Percentiles rank a stretch among this genome's conserved stretches.
Evolutionary conservation across 257 asterid genomes (phyloP).

Genomic region (Fraxinus americana): DNA sequence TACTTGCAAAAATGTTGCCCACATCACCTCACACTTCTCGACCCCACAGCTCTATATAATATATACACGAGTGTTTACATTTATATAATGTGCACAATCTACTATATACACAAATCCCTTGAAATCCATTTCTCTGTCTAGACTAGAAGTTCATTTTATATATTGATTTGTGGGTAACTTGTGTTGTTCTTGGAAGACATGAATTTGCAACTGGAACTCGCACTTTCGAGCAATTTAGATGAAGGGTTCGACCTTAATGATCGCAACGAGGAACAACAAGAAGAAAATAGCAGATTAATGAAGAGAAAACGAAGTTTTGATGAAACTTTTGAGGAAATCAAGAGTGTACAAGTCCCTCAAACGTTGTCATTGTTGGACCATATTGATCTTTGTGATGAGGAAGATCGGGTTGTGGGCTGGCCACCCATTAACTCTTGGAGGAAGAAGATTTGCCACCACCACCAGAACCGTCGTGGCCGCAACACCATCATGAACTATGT

Average conservation of each 20-base stretch:
- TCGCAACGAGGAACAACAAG: slow-evolving; percentile 3
- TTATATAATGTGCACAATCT: not conserved
- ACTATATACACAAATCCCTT: not conserved
- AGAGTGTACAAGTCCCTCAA: slow-evolving; percentile 25
- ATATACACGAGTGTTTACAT: not conserved
- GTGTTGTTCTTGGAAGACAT: slow-evolving; percentile 24
- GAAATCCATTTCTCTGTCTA: not conserved
- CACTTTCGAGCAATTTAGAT: slow-evolving; percentile 32
- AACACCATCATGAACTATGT: slow-evolving; percentile 31
- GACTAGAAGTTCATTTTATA: not conserved
- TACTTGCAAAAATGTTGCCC: slow-evolving; percentile 42
- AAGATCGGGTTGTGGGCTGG: slow-evolving; percentile 55
- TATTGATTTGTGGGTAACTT: not conserved
- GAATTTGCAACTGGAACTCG: slow-evolving; percentile 62
- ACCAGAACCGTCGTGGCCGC: slow-evolving; percentile 22
- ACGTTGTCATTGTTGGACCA: slow-evolving; percentile 46
- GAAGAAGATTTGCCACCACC: slow-evolving; percentile 45
- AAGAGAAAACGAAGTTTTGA: slow-evolving; percentile 35
- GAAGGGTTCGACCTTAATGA: slow-evolving; percentile 39
- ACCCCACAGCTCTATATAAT: not conserved
- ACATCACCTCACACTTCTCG: slow-evolving; percentile 24
- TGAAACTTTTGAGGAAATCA: slow-evolving; percentile 27
- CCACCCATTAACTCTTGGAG: slow-evolving; percentile 64
- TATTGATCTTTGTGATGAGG: not conserved
- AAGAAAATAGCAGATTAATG: not conserved